Evolutionary conservation across 495 filamentous ascomycete genomes (phyloP), one percentile per base, ranked within the genome.

Genomic region (Penicillium manginii): DNA sequence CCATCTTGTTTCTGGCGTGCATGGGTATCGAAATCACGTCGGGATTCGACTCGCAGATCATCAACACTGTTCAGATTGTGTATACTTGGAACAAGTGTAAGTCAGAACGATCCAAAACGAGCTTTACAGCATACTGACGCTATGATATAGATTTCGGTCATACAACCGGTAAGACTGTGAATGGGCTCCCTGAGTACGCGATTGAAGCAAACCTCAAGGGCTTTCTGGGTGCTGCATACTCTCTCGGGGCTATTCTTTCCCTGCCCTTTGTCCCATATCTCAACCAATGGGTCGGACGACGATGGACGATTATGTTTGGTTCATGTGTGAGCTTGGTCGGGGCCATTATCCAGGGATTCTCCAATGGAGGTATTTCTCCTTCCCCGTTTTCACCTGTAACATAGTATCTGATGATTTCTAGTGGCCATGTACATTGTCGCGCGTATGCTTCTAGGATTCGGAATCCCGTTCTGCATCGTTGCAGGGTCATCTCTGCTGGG

Each of bases 1-100:
- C 86, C 9, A 57, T 86, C 59, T 70, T 91, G 55, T 83, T 88
- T 61, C 84, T 86, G n/a, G 82, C 84, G 10, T 80, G 82, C 61
- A 87, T 89, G 72, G 87, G 87, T 11, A 84, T 88, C 47, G 88
- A 88, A 71, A 84, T 88, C 74, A 90, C 86, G 1, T 87, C 85
- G 22, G 87, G 88, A 1, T 90, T 89, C 65, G 86, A 90, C 68
- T 86, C 83, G 8, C 84, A 87, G 59, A 84, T 90, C 66, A 88
- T 90, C 73, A 90, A 89, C 58, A 82, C 83, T 2, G 78, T 89
- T 3, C 86, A 90, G 69, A 81, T 85, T 31, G 81, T 87, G 17
- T 69, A 75, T 8, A 72, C 74, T 6, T 89, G 83, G 84, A 78
- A 81, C 50, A 59, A 67, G 9, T 88, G 85, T 85, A 59, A 35